These are phyloP conservation scores for Plasmodium knowlesi DNA, from an alignment of 169 alveolate species.

Conservation along the genomic window DNA sequence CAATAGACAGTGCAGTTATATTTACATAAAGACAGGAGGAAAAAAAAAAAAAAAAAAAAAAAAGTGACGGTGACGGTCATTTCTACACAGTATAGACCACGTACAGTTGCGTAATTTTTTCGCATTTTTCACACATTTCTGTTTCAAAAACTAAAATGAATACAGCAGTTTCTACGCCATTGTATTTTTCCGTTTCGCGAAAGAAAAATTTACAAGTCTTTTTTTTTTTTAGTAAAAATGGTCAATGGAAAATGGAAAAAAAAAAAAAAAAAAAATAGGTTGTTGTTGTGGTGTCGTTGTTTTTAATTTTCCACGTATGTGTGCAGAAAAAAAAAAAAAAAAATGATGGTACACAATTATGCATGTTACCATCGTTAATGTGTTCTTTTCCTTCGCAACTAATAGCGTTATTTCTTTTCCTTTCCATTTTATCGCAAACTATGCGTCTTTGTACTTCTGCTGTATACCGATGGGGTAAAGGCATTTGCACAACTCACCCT, in stretches of 20 bases:
- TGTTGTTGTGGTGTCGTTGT: background rate
- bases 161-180: background rate
- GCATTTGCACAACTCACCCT: background rate
- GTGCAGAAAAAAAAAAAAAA: slow-evolving; percentile 1
- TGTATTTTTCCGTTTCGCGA: background rate
- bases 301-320: background rate
- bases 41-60: background rate
- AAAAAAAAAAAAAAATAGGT: background rate
- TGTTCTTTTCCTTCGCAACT: background rate
- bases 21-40: background rate
- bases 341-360: background rate
- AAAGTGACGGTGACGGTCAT: background rate
- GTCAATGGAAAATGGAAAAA: background rate
- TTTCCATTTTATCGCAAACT: background rate
- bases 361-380: background rate
- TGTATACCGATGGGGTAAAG: background rate
- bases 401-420: background rate
- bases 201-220: background rate
- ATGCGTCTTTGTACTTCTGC: background rate
- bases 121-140: background rate
- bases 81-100: background rate
- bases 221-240: background rate
- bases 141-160: background rate
- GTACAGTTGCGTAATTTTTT: background rate
- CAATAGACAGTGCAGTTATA: background rate